These are phyloP conservation scores for Torrubiella hemipterigena DNA, from an alignment of 2,329 filamentous ascomycete species.

Conservation along the genomic window DNA sequence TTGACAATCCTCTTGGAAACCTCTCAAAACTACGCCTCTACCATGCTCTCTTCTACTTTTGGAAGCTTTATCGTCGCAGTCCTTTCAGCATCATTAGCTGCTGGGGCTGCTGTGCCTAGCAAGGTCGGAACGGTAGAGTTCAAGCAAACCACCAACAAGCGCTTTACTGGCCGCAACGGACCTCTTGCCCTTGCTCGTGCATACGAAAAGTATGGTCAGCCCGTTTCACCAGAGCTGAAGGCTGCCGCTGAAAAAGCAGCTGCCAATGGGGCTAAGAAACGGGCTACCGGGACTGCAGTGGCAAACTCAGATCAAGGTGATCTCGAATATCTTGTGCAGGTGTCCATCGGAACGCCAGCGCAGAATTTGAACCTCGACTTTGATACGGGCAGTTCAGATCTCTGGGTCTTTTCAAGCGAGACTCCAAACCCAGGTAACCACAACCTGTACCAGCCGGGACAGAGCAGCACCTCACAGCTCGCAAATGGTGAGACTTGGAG, in stretches of 20 bases:
- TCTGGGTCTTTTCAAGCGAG: conserved; percentile 21
- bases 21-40: not conserved
- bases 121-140: not conserved
- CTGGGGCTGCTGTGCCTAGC: not conserved
- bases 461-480: conserved; percentile 23
- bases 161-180: conserved; percentile 1
- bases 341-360: conserved; percentile 15
- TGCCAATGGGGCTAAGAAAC: not conserved
- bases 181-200: not conserved
- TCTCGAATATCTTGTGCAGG: not conserved
- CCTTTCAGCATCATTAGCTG: not conserved
- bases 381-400: conserved; percentile 29
- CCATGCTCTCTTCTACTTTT: not conserved
- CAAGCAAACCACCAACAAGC: conserved; percentile 1
- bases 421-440: conserved; percentile 18
- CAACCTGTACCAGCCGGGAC: conserved; percentile 21
- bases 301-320: not conserved
- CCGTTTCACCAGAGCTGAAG: not conserved
- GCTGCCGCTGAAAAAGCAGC: not conserved
- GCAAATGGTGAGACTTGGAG: conserved; percentile 24
- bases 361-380: conserved; percentile 27
- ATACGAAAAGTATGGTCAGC: not conserved
- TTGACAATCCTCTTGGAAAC: not conserved
- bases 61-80: not conserved
- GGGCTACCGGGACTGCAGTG: not conserved